Evolutionary conservation across 257 asterid species (phyloP), one percentile per base, ranked within the genome.

Genomic region (Solanum etuberosum): DNA sequence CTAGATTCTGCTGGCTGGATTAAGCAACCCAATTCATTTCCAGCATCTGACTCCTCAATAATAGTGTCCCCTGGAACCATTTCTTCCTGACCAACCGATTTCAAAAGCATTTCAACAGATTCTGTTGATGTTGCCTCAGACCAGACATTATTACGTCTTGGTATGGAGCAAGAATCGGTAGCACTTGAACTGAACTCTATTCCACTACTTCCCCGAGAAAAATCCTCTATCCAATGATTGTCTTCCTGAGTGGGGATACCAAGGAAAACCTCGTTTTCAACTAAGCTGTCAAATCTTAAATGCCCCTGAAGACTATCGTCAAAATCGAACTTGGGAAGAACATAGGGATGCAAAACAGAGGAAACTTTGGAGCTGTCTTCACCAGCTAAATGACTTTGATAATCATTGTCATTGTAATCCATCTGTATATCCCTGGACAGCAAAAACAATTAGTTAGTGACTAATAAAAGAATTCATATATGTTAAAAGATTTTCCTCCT

Each of bases 61-160:
- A 88, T 87, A 85, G 93, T 90, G 87, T 93, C 98, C 87, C 89
- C 97, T 87, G 91, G 94, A 83, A 90, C 90, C 94, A 93, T 91
- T 88, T 95, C 99, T 90, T 96, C 99, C 92, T 96, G 99, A 42
- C 99, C 96, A 92, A 96, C 99, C 3, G 99, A 94, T 88, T 97
- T 96, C 89, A 97, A 89, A 83, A 97, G 82, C 99, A 97, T 96
- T 90, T 97, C 99, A 91, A 96, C 99, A 87, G 99, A 94, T 93
- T 96, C 99, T 48, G 99, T 93, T 35, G 99, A 97, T 85, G 99
- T 96, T 88, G 98, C 99, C 93, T 97, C 99, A 88, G 97, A 96
- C 99, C 99, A 97, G 88, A 97, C 99, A 97, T 97, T 94, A 87
- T 92, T 94, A 92, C 93, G 97, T 92, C 98, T 94, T 18, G 95